Evolutionary conservation across 2,329 filamentous ascomycete species (phyloP), one percentile per base, ranked within the genome.

Genomic region (Fulvia fulva): DNA sequence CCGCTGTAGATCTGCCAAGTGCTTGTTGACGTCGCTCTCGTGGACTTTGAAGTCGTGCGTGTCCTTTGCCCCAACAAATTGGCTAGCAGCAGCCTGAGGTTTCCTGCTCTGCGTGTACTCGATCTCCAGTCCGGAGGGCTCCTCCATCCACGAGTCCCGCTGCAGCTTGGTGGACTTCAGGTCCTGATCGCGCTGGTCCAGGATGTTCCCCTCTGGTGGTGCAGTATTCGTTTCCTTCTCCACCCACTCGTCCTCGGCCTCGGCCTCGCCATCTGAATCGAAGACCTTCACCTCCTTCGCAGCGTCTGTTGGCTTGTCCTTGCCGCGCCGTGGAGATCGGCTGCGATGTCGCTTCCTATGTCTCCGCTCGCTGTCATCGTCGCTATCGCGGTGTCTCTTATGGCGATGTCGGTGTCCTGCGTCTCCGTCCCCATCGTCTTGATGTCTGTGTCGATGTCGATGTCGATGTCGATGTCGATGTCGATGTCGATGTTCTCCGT

Each of bases 61-160:
- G 16, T 84, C 76, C 54, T 79, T 64, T 76, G 82, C 56, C 76
- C 78, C 37, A 75, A 77, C 19, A 53, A 77, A 74, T 66, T 73
- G 75, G 67, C 66, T 74, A 66, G 75, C 78, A 37, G 75, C 75
- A 68, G 74, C 73, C 54, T 72, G 71, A 6, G 77, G 72, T 60
- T 84, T 85, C 61, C 82, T 81, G 1, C 75, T 75, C 69, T 89
- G 83, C 52, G 91, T 81, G 71, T 96, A 96, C 70, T 97, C 92
- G 57, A 97, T 80, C 54, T 92, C 87, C 34, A 96, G 76, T 0
- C 87, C 85, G 0, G 89, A 90, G 0, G 93, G 91, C 0, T 88
- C 88, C 59, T 91, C 87, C 94, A 99, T 99, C 92, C 95, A 99
- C 0, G 88, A 84, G 73, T 97, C 94, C 63, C 95, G 85, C 65